Base-by-base conservation (phyloP, 805 yeast species). In the Kuraishia cidri region DNA sequence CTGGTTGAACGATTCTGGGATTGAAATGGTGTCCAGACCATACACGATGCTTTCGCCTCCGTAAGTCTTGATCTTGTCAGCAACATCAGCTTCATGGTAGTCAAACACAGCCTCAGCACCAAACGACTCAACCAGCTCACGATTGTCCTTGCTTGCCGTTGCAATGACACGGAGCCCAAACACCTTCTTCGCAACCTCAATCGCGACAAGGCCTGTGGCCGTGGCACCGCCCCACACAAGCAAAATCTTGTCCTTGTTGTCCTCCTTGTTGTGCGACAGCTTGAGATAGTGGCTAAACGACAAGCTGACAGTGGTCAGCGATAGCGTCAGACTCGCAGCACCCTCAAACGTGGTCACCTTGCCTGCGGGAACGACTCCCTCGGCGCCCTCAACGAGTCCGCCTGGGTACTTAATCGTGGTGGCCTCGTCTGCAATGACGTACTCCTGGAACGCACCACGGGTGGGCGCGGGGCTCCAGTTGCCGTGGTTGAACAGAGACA, bases 181-280 rank as follows among this genome's bases (percentile, higher is more conserved):
- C 7, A 69, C 38, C 10, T 20, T 20, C 43, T 69, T 70, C 15
- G 79, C 80, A 29, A 76, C 40, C 59, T 81, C 88, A 35, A 77
- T 66, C 8, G 75, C 72, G 16, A 59, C 30, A 32, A 58, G 61
- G 18, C 86, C 87, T 9, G 78, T 64, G 14, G 80, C 66, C 14
- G 82, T 66, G n/a, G 84, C 72, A 41, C 81, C 88, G 46, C 80
- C 79, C 77, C 79, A 73, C 29, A 76, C 57, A 31, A 76, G 47
- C 24, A 75, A 47, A 38, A 58, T 58, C 37, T 58, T 58, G 29
- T 58, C 61, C 7, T 44, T 38, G 34, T 62, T 60, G 4, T 37
- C 21, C 24, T 40, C 37, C 52, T 9, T 78, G 15, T 41, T 43
- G 19, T 34, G 38, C 6, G 37, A 30, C n/a, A 44, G 33, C 14